Evolutionary conservation across 257 asterid genomes (phyloP), one percentile per base, ranked within the genome.

Genomic region (Nicotiana noctiflora): DNA sequence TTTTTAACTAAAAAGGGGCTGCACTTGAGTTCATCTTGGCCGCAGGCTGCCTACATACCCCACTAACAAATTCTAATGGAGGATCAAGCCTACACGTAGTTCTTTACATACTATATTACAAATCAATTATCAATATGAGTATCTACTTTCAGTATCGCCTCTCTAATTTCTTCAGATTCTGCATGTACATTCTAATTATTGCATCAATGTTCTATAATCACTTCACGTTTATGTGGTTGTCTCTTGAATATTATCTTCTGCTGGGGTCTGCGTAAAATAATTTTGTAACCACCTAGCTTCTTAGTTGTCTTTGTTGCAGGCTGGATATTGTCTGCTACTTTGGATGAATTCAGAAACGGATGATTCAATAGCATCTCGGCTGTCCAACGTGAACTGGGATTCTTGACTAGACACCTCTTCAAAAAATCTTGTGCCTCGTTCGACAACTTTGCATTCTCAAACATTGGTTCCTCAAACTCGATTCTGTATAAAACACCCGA

Each of bases 391-490:
- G 9, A 21, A 7, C 9, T 2, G 3, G 61, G 74, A 15, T 81
- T 14, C 72, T 67, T 77, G 17, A 23, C 68, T 51, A 72, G 46
- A 27, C 83, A 68, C 23, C 32, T 84, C 1, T n/a, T 29, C 79
- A 81, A 25, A 29, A 81, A 77, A 25, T 81, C 77, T 40, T 51
- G 8, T 0, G 82, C 87, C 0, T 74, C 78, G 2, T 29, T 44
- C 0, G 77, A 81, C 29, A 83, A 21, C 34, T 75, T 4, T 65
- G 81, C 10, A 23, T 60, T 17, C 31, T 13, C 15, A 77, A 67
- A 10, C 11, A 34, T 10, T 19, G 55, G 76, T 67, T 40, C 5
- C 76, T 67, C 76, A 19, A 9, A 67, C 17, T 0, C 29, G 2
- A 76, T 61, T 51, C 75, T 8, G 11, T 77, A 10, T 17, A 59